Conservation (phyloP, 2,329 filamentous ascomycete genomes). For the Cordyceps javanica region DNA sequence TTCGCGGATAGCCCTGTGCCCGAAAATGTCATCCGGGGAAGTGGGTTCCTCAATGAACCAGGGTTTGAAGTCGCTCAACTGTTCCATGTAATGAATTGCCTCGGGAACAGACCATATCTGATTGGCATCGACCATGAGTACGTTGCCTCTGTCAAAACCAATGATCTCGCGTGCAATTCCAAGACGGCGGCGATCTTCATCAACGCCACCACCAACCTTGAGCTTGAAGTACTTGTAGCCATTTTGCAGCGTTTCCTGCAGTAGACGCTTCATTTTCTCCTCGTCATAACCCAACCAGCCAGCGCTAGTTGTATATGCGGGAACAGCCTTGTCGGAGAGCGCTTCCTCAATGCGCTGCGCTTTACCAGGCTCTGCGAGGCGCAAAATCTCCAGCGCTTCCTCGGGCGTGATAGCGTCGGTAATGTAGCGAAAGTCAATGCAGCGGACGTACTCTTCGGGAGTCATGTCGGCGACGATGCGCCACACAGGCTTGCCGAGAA, state of each 20-base stretch:
- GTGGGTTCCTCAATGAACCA: constrained; percentile 97
- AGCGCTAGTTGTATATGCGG: constrained; percentile 84
- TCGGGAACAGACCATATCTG: constrained; percentile 89
- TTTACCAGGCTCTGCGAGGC: constrained; percentile 61
- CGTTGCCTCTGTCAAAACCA: constrained; percentile 74
- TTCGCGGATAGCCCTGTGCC: constrained; percentile 78
- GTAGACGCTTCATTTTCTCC: constrained; percentile 73
- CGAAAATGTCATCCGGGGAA: constrained; percentile 81
- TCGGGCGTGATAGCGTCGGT: constrained; percentile 86
- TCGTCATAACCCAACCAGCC: constrained; percentile 90
- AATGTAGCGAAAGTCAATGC: constrained; percentile 93
- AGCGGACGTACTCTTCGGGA: constrained; percentile 77
- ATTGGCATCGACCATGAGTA: constrained; percentile 91
- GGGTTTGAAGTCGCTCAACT: constrained; percentile 75
- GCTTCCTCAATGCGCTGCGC: constrained; percentile 66
- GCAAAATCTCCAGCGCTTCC: constrained; percentile 69
- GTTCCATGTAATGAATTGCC: constrained; percentile 79
- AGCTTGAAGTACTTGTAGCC: constrained; percentile 87
- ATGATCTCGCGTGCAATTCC: constrained; percentile 72
- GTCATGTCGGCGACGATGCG: constrained; percentile 84
- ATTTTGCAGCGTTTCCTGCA: constrained; percentile 66
- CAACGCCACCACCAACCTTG: constrained; percentile 73
- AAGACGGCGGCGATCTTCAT: constrained; percentile 65
- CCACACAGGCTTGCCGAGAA: constrained; percentile 82
- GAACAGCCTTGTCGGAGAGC: constrained; percentile 66